phyloP scores from a whole-genome alignment of 108 stramenopile species.

The Licmophora abbreviata region DNA sequence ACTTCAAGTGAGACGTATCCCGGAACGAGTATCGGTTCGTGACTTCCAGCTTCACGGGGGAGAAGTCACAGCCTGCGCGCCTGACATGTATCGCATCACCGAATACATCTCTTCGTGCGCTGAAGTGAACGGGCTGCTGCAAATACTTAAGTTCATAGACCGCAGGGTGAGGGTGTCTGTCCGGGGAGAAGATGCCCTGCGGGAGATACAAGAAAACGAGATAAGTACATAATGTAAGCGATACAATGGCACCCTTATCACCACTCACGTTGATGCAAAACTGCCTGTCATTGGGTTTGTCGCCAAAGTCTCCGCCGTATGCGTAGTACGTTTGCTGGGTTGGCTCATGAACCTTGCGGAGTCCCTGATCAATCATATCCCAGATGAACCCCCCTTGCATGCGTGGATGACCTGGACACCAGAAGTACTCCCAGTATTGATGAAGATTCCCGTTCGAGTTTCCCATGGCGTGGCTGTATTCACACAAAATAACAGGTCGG shows the following conservation, averaged over 20 bases:
- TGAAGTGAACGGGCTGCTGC: slow-evolving; percentile 65
- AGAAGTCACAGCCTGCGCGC: background rate
- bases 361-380: slow-evolving; percentile 95
- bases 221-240: too few species aligned
- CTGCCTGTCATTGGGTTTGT: slow-evolving; percentile 63
- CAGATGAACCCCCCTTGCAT: slow-evolving; percentile 97
- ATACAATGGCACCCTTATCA: too few species aligned
- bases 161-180: slow-evolving; percentile 84
- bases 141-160: slow-evolving; percentile 82
- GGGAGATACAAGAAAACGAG: background rate
- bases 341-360: slow-evolving; percentile 16
- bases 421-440: slow-evolving; percentile 86
- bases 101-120: background rate
- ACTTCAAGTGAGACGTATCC: slow-evolving; percentile 30
- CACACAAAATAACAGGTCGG: slow-evolving; percentile 90
- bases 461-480: slow-evolving; percentile 95
- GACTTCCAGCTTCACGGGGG: slow-evolving; percentile 5
- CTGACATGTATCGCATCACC: background rate
- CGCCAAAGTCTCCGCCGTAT: slow-evolving; percentile 93
- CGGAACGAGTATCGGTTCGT: slow-evolving; percentile 40
- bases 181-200: slow-evolving; percentile 83
- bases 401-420: slow-evolving; percentile 42
- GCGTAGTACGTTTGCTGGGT: slow-evolving; percentile 44
- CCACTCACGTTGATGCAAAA: slow-evolving; percentile 87
- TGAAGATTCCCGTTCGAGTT: slow-evolving; percentile 86